phyloP scores from a whole-genome alignment of 2,329 filamentous ascomycete genomes.

The Hypoxylon sp. region DNA sequence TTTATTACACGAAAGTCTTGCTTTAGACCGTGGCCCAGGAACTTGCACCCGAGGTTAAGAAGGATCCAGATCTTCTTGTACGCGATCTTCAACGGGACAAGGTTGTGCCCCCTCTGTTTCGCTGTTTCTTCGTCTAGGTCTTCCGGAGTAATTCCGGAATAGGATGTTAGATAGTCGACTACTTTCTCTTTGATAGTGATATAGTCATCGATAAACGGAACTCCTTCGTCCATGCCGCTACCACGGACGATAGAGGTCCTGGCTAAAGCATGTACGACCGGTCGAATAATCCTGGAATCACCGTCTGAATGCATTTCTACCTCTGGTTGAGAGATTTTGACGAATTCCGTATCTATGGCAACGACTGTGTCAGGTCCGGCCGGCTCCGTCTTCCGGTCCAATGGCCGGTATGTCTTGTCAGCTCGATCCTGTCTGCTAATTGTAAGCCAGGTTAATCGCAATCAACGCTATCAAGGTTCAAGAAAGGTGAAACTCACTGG shows the following conservation, averaged over 20 bases:
- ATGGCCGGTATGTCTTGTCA: constrained; percentile 69
- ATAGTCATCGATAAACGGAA: constrained; percentile 97
- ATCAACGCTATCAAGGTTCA: too few relatives aligned
- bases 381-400: constrained; percentile 70
- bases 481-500: constrained; percentile 56
- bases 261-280: constrained; percentile 91
- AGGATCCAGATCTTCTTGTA: constrained; percentile 99
- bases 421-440: constrained; percentile 58
- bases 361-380: constrained; percentile 80
- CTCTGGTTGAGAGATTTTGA: constrained; percentile 90
- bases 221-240: constrained; percentile 79
- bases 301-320: constrained; percentile 97
- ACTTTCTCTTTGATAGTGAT: constrained; percentile 91
- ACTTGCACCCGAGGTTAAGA: constrained; percentile 92
- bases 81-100: constrained; percentile 88
- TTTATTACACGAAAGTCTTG: constrained; percentile 99
- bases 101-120: constrained; percentile 78
- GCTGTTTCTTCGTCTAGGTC: constrained; percentile 79
- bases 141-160: constrained; percentile 87
- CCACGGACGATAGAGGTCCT: constrained; percentile 91
- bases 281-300: constrained; percentile 89
- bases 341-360: constrained; percentile 96
- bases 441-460: too few relatives aligned
- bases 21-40: constrained; percentile 91
- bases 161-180: constrained; percentile 94